Base-by-base conservation (phyloP, 306 rosid genomes). In the Cicer yamashitae region DNA sequence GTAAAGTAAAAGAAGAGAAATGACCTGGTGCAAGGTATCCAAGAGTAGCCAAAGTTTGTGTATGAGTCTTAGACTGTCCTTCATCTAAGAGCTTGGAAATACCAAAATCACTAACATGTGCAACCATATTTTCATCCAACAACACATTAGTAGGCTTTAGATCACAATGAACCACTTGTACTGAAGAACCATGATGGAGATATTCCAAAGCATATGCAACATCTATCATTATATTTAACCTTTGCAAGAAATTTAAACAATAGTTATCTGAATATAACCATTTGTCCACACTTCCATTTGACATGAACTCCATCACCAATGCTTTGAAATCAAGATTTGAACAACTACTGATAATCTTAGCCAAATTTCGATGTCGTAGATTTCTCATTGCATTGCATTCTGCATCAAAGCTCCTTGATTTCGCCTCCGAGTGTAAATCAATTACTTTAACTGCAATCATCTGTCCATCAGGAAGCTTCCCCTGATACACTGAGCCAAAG, bases 1-100 rank as follows among this genome's bases (percentile, higher is more conserved):
- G 3, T 18, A 0, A 18, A 40, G 70, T 3, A 10, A 4, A 40
- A 4, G 39, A 15, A 17, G 52, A 18, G 15, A 67, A 67, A 58
- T 58, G 8, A 84, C 86, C 86, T 63, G 90, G 88, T 2, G 88
- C 83, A 81, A 87, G 82, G 11, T 84, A 87, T 6, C 88, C 90
- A 47, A 79, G 45, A 7, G 88, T 81, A 2, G 90, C 90, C 0
- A 87, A 25, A n/a, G 86, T 79, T 47, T 63, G 30, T 6, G 86
- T 86, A 14, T 67, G 77, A 0, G 53, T 48, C 34, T 73, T 45
- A 58, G 70, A 70, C 69, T 77, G 81, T 6, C 67, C 86, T 48
- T 73, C 89, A 1, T 81, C 83, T 60, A 83, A 69, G 48, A 86
- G 81, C 41, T 82, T 86, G 6, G 87, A 56, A 53, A 82, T 77